A percentile compares a stretch with the other conserved stretches of the same genome.
Conservation (phyloP, 116 monocot genomes). For the Posidonia oceanica region DNA sequence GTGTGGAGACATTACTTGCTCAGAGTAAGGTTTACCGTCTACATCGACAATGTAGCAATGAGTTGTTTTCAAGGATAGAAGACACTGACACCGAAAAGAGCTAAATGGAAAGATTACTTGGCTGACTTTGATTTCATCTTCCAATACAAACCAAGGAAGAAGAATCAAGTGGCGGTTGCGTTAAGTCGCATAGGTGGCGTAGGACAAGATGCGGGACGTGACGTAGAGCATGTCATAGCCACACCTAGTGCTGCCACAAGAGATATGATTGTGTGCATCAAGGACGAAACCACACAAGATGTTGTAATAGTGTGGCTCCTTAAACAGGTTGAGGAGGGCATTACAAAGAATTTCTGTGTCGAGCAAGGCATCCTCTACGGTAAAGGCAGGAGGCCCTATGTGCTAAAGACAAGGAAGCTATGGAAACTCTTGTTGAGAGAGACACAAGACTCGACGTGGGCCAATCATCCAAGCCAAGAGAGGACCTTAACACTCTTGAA, state of each 20-base stretch:
- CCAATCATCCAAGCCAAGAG: neutral
- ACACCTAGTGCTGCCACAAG: no score
- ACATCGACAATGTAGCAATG: neutral
- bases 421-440: neutral
- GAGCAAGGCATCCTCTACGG: neutral
- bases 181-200: neutral
- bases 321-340: no score
- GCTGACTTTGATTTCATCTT: neutral
- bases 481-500: neutral
- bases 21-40: neutral
- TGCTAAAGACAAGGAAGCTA: neutral
- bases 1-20: no score
- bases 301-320: no score
- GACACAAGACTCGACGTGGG: neutral
- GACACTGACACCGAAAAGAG: neutral
- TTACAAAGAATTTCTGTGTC: neutral
- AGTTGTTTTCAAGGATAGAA: neutral
- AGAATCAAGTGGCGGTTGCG: neutral
- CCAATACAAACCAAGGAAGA: neutral
- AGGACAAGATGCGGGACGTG: no score
- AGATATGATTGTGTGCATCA: no score
- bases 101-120: neutral
- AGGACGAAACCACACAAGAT: no score
- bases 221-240: no score
- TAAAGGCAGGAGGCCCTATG: conserved; percentile 1